Conservation (phyloP, 1,284 basidiomycete genomes). For the Cutaneotrichosporon cavernicola region DNA sequence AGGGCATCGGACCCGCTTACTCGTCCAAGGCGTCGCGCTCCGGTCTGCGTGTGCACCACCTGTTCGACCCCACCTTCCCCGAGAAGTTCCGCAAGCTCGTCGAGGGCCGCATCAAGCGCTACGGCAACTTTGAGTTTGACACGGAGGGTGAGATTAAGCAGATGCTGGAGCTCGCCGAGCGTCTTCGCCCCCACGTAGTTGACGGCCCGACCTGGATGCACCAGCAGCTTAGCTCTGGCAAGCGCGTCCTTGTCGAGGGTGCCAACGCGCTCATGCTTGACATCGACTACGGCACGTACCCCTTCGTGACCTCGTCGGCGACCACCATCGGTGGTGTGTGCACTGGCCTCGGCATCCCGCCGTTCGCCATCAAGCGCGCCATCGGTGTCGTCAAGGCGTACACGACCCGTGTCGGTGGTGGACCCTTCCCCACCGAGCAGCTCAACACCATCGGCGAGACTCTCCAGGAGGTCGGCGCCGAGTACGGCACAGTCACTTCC, state of each 20-base stretch:
- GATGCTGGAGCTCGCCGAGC: constrained; percentile 85
- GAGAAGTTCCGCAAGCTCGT: constrained; percentile 92
- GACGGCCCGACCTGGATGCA: constrained; percentile 30
- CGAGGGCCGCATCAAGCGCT: constrained; percentile 96
- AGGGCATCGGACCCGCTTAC: constrained; percentile 97
- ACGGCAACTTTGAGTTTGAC: constrained; percentile 97
- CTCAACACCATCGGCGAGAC: constrained; percentile 81
- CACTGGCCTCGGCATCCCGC: constrained; percentile 93
- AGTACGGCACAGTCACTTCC: constrained; percentile 91
- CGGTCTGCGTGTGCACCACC: constrained; percentile 91
- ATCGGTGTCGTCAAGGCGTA: constrained; percentile 97
- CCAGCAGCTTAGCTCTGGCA: constrained; percentile 64
- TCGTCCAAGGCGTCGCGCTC: constrained; percentile 96
- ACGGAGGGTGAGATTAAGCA: constrained; percentile 93
- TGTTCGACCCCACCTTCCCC: constrained; percentile 88
- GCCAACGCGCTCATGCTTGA: constrained; percentile 99
- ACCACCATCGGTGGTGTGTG: constrained; percentile 91
- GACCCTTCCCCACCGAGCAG: constrained; percentile 96
- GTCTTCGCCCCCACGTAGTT: constrained; percentile 82
- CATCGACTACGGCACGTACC: constrained; percentile 96
- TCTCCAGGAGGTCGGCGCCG: constrained; percentile 88
- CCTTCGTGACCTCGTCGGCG: constrained; percentile 91
- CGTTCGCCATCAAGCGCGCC: constrained; percentile 75
- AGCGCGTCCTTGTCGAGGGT: constrained; percentile 88
- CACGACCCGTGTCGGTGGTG: constrained; percentile 93